Percentiles rank a stretch among this genome's conserved stretches.
Conservation (phyloP, 1,139 yeast genomes). For the Hemisphaericaspora xylofermentans region DNA sequence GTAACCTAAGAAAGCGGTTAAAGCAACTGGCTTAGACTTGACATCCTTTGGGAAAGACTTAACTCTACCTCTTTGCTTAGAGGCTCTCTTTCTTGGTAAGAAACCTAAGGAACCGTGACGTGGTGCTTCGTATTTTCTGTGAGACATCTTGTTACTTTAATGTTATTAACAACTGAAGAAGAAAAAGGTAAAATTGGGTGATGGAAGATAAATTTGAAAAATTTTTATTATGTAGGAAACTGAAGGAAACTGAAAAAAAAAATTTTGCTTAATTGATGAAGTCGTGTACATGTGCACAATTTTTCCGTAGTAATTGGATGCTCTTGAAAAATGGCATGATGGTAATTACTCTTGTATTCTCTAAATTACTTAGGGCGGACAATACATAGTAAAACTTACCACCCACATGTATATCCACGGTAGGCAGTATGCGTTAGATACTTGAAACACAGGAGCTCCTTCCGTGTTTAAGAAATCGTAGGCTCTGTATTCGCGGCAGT, state of each 20-base stretch:
- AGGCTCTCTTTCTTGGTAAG: conserved; percentile 99
- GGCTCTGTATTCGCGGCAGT: too few species aligned
- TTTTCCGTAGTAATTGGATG: neutral
- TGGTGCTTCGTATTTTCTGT: conserved; percentile 99
- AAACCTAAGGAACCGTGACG: conserved; percentile 99
- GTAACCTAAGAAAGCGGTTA: conserved; percentile 99
- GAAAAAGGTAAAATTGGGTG: conserved; percentile 12
- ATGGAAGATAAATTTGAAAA: conserved; percentile 7
- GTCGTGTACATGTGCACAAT: conserved; percentile 1
- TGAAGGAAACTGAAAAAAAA: conserved; percentile 7
- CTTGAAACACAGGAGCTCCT: too few species aligned
- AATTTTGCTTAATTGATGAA: conserved; percentile 7
- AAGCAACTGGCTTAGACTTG: conserved; percentile 96
- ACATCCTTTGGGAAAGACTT: conserved; percentile 99
- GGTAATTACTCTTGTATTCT: too few species aligned
- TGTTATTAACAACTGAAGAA: conserved; percentile 29
- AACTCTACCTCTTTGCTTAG: conserved; percentile 97
- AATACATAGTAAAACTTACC: too few species aligned
- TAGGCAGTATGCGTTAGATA: too few species aligned
- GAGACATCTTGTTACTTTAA: conserved; percentile 67
- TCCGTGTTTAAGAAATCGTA: too few species aligned
- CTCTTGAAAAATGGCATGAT: too few species aligned
- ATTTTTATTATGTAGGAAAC: conserved; percentile 3
- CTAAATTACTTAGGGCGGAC: too few species aligned
- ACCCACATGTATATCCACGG: too few species aligned